Base-by-base conservation (phyloP, 2,329 filamentous ascomycete species). In the Penicillium expansum region DNA sequence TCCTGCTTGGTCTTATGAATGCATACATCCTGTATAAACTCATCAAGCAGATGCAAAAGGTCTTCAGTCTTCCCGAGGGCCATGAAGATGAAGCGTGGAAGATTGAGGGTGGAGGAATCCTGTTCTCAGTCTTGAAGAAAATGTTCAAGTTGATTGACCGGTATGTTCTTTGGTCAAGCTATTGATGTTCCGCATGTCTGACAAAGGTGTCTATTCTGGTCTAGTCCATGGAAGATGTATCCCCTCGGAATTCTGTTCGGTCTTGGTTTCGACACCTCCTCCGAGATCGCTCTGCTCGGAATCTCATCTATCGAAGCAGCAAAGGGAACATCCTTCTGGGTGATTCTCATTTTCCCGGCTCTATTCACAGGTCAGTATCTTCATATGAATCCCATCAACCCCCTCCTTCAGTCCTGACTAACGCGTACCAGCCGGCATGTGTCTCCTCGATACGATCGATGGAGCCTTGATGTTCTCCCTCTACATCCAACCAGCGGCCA, bases 381-480 rank as follows among this genome's bases (percentile, higher is more conserved):
- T 14, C 16, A 20, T 8, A 24, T 8, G 1, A 3, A 20, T 4
- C 16, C 24, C 5, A 18, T 5, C 10, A 4, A 27, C 35, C 11
- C 4, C 1, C 27, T 16, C 14, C 4, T 10, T 13, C 11, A 11
- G 14, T 22, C 27, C 9, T 24, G 11, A 9, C 22, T 54, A 48
- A 52, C 20, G 2, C 48, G 30, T 10, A 2, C 2, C 11, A 88
- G 91, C 89, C 0, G 94, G 91, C 57, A 97, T 99, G 94, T 97
- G 92, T 72, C 82, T 97, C 22, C 80, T 97, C 6, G 94, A 97
- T 74, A 97, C 92, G 0, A 89, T 87, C 0, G 94, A 97, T 67
- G 93, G 93, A 24, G 93, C 93, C 1, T 81, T 97, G 20, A 97
- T 97, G 92, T 92, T 96, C 85, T 87, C 89, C 0, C 80, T 97